A percentile compares a stretch with the other conserved stretches of the same genome.
Evolutionary conservation across 352 stramenopile genomes (phyloP).

Genomic region (Phytophthora palmivora): DNA sequence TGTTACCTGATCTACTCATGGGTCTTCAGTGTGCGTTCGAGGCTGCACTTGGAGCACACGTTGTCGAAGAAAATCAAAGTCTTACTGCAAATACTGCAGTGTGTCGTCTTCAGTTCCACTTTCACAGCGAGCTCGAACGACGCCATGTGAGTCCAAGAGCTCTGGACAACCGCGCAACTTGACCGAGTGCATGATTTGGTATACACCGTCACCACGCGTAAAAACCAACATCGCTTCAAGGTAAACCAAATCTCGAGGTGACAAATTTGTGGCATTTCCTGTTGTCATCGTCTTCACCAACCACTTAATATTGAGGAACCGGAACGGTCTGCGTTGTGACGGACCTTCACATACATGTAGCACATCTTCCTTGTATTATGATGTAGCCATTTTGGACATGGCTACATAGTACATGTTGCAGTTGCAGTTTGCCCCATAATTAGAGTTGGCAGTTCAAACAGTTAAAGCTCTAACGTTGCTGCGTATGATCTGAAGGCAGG

Average conservation of each 20-base stretch:
- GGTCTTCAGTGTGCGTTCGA: conserved; percentile 47
- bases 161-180: conserved; percentile 46
- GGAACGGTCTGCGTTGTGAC: conserved; percentile 64
- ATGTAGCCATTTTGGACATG: neutral
- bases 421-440: conserved; percentile 4
- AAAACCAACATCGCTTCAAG: conserved; percentile 73
- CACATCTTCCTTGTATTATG: too few species aligned
- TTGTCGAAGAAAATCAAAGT: conserved; percentile 45
- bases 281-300: conserved; percentile 54
- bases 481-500: conserved; percentile 21
- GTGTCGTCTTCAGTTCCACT: conserved; percentile 34
- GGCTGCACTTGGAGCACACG: conserved; percentile 54
- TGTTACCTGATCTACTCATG: conserved; percentile 38
- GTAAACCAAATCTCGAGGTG: conserved; percentile 65
- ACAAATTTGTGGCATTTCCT: conserved; percentile 42
- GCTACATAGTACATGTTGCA: neutral
- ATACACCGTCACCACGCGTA: conserved; percentile 58
- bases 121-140: conserved; percentile 48
- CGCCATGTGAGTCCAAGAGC: conserved; percentile 36
- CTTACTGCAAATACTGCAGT: conserved; percentile 56
- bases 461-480: conserved; percentile 8
- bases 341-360: too few species aligned
- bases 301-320: conserved; percentile 77
- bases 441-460: too few species aligned
- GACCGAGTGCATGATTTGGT: conserved; percentile 75